Conservation (phyloP, 2,329 filamentous ascomycete species). For the Trichothecium roseum region DNA sequence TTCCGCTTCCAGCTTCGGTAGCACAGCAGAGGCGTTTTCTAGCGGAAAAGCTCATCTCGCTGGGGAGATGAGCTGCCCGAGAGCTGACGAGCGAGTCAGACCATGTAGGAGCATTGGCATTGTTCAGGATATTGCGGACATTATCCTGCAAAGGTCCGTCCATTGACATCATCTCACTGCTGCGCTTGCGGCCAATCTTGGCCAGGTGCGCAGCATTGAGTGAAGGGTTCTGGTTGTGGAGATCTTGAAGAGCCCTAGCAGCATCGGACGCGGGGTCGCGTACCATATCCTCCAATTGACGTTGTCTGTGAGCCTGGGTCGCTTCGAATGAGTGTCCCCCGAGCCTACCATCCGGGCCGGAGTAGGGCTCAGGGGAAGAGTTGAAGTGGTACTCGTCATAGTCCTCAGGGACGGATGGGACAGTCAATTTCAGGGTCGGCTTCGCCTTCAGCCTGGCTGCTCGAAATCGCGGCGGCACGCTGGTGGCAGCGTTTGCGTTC, state of each 20-base stretch:
- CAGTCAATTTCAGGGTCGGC: constrained; percentile 37
- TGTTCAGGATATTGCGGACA: constrained; percentile 50
- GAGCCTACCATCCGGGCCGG: constrained; percentile 40
- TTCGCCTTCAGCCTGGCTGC: constrained; percentile 49
- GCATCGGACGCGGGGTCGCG: constrained; percentile 39
- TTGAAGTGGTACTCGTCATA: constrained; percentile 39
- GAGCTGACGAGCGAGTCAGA: constrained; percentile 27
- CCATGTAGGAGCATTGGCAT: constrained; percentile 21
- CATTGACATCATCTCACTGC: constrained; percentile 37
- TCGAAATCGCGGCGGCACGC: constrained; percentile 54
- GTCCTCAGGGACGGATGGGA: constrained; percentile 48
- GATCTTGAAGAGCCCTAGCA: constrained; percentile 46
- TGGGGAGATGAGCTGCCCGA: constrained; percentile 24
- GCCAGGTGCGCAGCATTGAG: constrained; percentile 8
- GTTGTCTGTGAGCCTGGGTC: constrained; percentile 32
- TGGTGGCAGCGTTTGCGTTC: constrained; percentile 40
- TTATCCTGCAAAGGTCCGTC: constrained; percentile 56
- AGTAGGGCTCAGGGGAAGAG: constrained; percentile 48
- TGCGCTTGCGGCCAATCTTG: constrained; percentile 44
- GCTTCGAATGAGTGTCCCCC: constrained; percentile 38
- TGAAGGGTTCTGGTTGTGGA: constrained; percentile 37
- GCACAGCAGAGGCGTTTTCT: constrained; percentile 60
- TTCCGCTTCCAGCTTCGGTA: constrained; percentile 41
- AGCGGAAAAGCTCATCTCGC: constrained; percentile 32
- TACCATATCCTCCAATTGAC: constrained; percentile 31